Evolutionary conservation across 345 rosid species (phyloP), one percentile per base, ranked within the genome.

Genomic region (Excoecaria agallocha): DNA sequence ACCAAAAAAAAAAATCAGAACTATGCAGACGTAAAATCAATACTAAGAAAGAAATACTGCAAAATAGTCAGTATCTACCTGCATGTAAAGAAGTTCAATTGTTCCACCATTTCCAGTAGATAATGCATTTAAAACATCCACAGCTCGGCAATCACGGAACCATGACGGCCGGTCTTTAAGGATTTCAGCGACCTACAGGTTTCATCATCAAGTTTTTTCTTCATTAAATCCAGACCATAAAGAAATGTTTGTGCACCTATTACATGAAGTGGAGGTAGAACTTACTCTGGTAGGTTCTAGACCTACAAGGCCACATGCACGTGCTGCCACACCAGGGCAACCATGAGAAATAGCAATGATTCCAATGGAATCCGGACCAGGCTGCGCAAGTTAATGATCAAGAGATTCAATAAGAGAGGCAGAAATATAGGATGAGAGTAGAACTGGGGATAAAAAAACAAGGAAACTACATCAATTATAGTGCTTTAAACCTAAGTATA

Each of bases 351-450:
- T 93, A 87, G 99, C 95, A 80, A 96, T 84, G 99, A 96, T 96
- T 96, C 99, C 99, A 86, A 96, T 89, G 98, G 99, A 96, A 96
- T 96, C 98, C 99, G 99, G 98, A 96, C 99, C 99, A 96, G 99
- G 99, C 99, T 96, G 85, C 80, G 78, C 19, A 59, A 55, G 41
- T 55, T 64, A 35, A 58, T 15, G 10, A 39, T 12, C 39, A 38
- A 17, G 11, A 35, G 16, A 43, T 39, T 30, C 54, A 8, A 16
- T 0, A 37, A 3, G 2, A 68, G 50, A 39, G 41, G 70, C 24
- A 55, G 37, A 24, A 58, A 37, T 20, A 9, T 35, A 2, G 54
- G 19, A 12, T 15, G 46, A 19, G 12, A 16, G 11, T 9, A 20
- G n/a, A 19, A 43, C 8, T 19, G 25, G 37, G 15, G 12, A 19